Evolutionary conservation across 306 rosid species (phyloP).

Genomic region (Hippophae tibetana): DNA sequence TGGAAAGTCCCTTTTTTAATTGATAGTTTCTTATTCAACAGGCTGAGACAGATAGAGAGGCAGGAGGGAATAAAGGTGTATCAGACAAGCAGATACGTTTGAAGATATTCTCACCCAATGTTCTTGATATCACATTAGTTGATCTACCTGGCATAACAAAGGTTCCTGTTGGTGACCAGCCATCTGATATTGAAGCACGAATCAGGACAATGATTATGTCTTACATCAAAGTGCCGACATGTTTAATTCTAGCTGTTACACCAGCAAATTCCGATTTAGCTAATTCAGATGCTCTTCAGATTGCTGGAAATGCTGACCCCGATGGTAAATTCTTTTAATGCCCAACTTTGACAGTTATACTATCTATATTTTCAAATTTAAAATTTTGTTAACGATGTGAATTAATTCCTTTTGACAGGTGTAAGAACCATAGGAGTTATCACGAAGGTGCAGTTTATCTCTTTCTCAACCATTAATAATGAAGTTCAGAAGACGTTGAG

Average conservation of each 20-base stretch:
- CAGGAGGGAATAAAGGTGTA: constrained; percentile 95
- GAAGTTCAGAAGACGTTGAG: neutral
- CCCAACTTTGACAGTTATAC: no score
- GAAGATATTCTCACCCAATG: constrained; percentile 93
- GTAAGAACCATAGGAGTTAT: constrained; percentile 88
- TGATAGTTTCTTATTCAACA: constrained; percentile 10
- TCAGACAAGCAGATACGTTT: constrained; percentile 97
- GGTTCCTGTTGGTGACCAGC: constrained; percentile 99
- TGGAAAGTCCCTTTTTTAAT: neutral
- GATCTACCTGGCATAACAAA: constrained; percentile 97
- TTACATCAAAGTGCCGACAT: constrained; percentile 74
- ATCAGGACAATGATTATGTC: constrained; percentile 97
- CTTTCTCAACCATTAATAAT: neutral
- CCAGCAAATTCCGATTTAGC: constrained; percentile 98
- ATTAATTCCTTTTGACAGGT: constrained; percentile 47
- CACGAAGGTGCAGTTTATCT: constrained; percentile 60
- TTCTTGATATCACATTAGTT: constrained; percentile 92
- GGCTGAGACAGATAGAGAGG: constrained; percentile 97
- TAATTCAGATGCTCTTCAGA: constrained; percentile 97
- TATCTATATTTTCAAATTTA: constrained; percentile 2
- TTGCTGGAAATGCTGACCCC: constrained; percentile 98
- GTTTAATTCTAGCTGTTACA: constrained; percentile 92
- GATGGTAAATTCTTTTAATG: constrained; percentile 51
- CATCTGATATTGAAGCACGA: constrained; percentile 90
- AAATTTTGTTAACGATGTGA: constrained; percentile 5